phyloP scores from a whole-genome alignment of 2,329 filamentous ascomycete genomes.

The Plenodomus biglobosus region DNA sequence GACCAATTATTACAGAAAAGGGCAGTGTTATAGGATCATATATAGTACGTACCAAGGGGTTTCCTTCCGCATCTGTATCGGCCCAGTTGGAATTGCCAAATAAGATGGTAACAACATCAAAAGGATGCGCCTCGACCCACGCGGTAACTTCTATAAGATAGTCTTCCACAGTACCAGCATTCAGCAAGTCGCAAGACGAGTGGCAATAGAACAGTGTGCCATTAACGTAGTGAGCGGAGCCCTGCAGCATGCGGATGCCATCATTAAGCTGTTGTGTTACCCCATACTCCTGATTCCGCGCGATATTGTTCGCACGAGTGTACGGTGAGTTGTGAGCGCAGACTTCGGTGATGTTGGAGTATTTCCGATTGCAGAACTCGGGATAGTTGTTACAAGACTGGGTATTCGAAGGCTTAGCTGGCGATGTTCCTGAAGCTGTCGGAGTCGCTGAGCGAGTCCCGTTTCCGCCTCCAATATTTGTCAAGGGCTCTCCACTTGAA shows the following conservation, averaged over 20 bases:
- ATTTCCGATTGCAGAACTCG: slow-evolving; percentile 44
- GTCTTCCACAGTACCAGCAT: slow-evolving; percentile 75
- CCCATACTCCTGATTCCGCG: slow-evolving; percentile 41
- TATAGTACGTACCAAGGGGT: slow-evolving; percentile 45
- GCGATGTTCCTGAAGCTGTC: slow-evolving; percentile 26
- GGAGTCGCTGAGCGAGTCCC: slow-evolving; percentile 22
- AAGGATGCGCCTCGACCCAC: slow-evolving; percentile 79
- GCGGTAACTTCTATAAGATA: slow-evolving; percentile 69
- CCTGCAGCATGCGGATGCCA: slow-evolving; percentile 55
- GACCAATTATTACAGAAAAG: slow-evolving; percentile 75
- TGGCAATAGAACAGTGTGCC: slow-evolving; percentile 78
- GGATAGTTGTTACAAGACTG: slow-evolving; percentile 48
- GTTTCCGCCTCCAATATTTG: slow-evolving; percentile 31
- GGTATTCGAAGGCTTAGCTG: slow-evolving; percentile 41
- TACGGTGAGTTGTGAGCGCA: slow-evolving; percentile 47
- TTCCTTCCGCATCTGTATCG: slow-evolving; percentile 28
- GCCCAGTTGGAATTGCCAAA: slow-evolving; percentile 71
- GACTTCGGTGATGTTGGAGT: slow-evolving; percentile 48
- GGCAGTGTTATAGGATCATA: too few species aligned
- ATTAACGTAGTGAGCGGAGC: slow-evolving; percentile 61
- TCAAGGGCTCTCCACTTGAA: slow-evolving; percentile 24
- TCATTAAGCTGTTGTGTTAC: slow-evolving; percentile 46
- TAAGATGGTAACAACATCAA: slow-evolving; percentile 86
- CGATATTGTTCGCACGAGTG: slow-evolving; percentile 37
- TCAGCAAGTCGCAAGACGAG: slow-evolving; percentile 78